A percentile compares a stretch with the other conserved stretches of the same genome.
Conservation (phyloP, 495 filamentous ascomycete genomes). For the Chaetomium tenue region DNA sequence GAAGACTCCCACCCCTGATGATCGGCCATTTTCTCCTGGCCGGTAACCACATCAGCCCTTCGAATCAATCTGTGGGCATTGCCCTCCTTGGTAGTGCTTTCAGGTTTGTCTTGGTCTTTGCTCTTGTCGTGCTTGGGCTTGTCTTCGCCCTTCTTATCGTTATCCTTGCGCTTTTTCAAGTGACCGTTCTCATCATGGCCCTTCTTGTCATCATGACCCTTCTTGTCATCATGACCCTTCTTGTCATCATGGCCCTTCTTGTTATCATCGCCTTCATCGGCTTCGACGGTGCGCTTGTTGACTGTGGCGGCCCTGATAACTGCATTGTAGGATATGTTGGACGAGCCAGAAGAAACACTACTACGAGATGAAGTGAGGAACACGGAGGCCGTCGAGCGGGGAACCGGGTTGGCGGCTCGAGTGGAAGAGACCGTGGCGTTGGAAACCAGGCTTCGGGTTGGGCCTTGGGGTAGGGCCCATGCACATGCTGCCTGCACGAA, state of each 20-base stretch:
- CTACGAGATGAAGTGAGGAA: neutral
- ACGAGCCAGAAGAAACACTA: neutral
- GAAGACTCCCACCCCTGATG: neutral
- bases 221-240: conserved; percentile 12
- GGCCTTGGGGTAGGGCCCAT: neutral
- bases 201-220: neutral
- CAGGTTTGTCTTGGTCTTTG: conserved; percentile 1
- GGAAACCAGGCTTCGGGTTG: neutral
- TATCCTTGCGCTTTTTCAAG: conserved; percentile 5
- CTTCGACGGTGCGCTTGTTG: neutral
- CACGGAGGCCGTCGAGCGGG: neutral
- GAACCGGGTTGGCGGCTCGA: neutral
- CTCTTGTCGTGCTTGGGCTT: neutral
- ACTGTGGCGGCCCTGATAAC: neutral
- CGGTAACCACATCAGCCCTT: neutral
- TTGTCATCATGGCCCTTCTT: conserved; percentile 9
- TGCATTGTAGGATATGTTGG: neutral
- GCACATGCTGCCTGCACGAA: neutral
- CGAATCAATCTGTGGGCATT: neutral
- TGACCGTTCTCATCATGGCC: neutral
- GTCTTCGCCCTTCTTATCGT: conserved; percentile 8
- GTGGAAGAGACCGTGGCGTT: neutral
- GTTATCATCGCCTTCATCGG: neutral
- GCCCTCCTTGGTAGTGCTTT: conserved; percentile 14
- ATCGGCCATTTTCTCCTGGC: neutral